A percentile compares a stretch with the other conserved stretches of the same genome.
Evolutionary conservation across 352 stramenopile genomes (phyloP).

Genomic region (Elongisporangium anandrum): DNA sequence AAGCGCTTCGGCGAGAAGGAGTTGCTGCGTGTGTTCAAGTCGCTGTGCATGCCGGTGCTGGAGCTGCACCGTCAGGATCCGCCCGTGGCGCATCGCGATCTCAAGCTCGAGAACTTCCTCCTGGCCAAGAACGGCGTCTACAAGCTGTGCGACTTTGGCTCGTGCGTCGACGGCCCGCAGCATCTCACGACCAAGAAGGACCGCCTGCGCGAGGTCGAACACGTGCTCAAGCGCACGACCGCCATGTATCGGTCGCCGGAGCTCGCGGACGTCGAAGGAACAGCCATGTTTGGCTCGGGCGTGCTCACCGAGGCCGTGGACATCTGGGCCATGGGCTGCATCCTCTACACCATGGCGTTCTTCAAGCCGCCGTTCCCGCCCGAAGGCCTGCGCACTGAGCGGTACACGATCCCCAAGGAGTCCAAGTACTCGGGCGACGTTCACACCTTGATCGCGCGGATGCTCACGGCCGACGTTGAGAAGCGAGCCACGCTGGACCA

Average conservation of each 20-base stretch:
- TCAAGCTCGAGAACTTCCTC: slow-evolving; percentile 98
- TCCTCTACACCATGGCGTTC: slow-evolving; percentile 95
- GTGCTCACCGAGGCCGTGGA: slow-evolving; percentile 92
- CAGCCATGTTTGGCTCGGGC: slow-evolving; percentile 89
- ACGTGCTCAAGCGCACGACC: slow-evolving; percentile 95
- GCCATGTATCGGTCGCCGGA: slow-evolving; percentile 98
- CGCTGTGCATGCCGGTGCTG: slow-evolving; percentile 67
- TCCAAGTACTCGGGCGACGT: slow-evolving; percentile 88
- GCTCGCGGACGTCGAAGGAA: slow-evolving; percentile 93
- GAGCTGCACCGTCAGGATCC: slow-evolving; percentile 75
- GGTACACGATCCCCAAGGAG: slow-evolving; percentile 90
- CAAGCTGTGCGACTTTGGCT: slow-evolving; percentile 96
- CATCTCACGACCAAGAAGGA: slow-evolving; percentile 83
- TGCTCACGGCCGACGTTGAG: slow-evolving; percentile 90
- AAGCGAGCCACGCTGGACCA: slow-evolving; percentile 90
- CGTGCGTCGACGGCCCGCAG: slow-evolving; percentile 75
- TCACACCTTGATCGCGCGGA: slow-evolving; percentile 87
- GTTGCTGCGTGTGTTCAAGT: slow-evolving; percentile 57
- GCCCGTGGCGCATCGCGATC: slow-evolving; percentile 93
- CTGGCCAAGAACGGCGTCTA: slow-evolving; percentile 85
- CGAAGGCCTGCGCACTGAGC: slow-evolving; percentile 91
- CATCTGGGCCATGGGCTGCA: slow-evolving; percentile 94
- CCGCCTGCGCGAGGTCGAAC: slow-evolving; percentile 86
- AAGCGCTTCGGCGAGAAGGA: slow-evolving; percentile 69
- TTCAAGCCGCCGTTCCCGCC: slow-evolving; percentile 95